phyloP scores from a whole-genome alignment of 2,329 filamentous ascomycete genomes.

The Aspergillus neoniger region DNA sequence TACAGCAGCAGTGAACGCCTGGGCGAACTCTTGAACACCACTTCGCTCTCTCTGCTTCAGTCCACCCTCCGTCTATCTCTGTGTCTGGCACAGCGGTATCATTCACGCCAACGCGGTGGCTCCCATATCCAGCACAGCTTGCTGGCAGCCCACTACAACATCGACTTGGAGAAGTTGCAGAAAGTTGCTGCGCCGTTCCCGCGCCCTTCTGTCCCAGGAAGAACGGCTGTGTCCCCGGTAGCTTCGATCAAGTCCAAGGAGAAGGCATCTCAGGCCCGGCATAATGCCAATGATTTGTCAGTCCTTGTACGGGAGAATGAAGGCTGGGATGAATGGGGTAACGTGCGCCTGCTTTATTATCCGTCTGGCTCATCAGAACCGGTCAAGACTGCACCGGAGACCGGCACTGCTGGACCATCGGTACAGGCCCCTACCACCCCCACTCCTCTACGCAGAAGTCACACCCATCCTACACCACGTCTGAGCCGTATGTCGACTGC shows the following conservation, averaged over 20 bases:
- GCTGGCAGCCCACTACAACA: slow-evolving; percentile 78
- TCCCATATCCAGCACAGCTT: slow-evolving; percentile 70
- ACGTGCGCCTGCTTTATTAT: slow-evolving; percentile 81
- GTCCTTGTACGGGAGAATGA: slow-evolving; percentile 64
- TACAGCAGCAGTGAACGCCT: slow-evolving; percentile 92
- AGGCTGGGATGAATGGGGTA: slow-evolving; percentile 75
- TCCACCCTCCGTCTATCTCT: slow-evolving; percentile 77
- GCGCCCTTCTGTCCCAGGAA: slow-evolving; percentile 63
- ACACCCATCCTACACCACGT: slow-evolving; percentile 60
- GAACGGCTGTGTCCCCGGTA: slow-evolving; percentile 52
- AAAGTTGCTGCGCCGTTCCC: slow-evolving; percentile 80
- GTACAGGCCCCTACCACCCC: slow-evolving; percentile 67
- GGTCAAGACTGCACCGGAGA: slow-evolving; percentile 35
- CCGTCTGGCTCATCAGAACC: slow-evolving; percentile 40
- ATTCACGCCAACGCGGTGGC: slow-evolving; percentile 77
- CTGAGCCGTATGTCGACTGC: slow-evolving; percentile 48
- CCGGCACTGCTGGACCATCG: slow-evolving; percentile 29
- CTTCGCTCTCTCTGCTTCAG: slow-evolving; percentile 75
- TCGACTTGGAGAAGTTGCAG: slow-evolving; percentile 75
- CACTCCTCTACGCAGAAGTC: slow-evolving; percentile 71
- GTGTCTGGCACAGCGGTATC: slow-evolving; percentile 87
- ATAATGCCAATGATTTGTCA: slow-evolving; percentile 82
- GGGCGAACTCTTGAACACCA: slow-evolving; percentile 85
- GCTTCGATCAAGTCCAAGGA: slow-evolving; percentile 74
- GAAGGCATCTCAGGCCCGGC: slow-evolving; percentile 55